Evolutionary conservation across 1,139 yeast species (phyloP), one percentile per base, ranked within the genome.

Genomic region (Scheffersomyces titani): DNA sequence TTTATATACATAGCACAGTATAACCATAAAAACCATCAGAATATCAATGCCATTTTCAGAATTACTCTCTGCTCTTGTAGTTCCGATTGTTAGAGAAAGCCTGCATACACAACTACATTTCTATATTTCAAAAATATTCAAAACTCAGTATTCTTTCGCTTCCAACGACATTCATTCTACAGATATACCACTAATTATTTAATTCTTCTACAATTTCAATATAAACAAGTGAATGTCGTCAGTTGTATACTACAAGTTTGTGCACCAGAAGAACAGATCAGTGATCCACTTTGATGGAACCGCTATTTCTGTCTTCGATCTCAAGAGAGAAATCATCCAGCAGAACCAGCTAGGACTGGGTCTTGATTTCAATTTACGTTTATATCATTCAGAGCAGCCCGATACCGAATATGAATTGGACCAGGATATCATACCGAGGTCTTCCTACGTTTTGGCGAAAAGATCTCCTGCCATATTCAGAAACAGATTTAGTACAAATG

Each of bases 271-370:
- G 70, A 87, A 85, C 54, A 88, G 90, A 51, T 86, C 91, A 1
- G 85, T 96, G 51, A 86, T 94, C 51, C 84, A 89, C 54, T 96
- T 94, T 70, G 99, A 96, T 72, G 99, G 99, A 36, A 93, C 98
- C 0, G 98, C 98, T 44, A 86, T 96, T 55, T 90, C 97, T 11
- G 97, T 93, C 13, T 94, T 93, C 75, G 99, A 94, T 70, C 78
- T 94, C 61, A 96, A 96, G 73, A 86, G 94, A 62, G 98, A 94
- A 66, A 92, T 94, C 57, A 89, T 96, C 53, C 72, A 82, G 40
- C 92, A 88, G 52, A 94, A 93, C 73, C 90, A 87, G 65, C 77
- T 94, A 21, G 93, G 94, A 3, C 87, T 88, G 57, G 96, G 97
- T 0, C 84, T 88, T 4, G 97, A 92, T 68, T 92, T 93, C 67